phyloP scores from a whole-genome alignment of 352 stramenopile species.

The Pythium phragmiticola region DNA sequence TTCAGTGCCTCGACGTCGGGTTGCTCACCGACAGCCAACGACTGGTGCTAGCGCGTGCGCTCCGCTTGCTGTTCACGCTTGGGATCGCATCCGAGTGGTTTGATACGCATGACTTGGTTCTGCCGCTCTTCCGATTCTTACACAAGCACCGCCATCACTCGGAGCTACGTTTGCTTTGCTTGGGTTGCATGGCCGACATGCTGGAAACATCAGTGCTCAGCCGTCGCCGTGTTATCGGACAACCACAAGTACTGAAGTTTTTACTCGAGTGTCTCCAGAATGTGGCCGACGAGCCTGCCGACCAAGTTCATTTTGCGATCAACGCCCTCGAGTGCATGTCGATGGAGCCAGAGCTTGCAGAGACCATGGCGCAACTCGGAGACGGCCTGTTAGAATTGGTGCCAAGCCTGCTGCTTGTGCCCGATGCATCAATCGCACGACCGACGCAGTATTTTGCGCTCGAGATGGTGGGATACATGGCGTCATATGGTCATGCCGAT shows the following conservation, averaged over 20 bases:
- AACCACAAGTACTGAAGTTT: slow-evolving; percentile 35
- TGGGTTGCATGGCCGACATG: slow-evolving; percentile 54
- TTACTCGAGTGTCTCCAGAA: slow-evolving; percentile 47
- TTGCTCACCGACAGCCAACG: slow-evolving; percentile 28
- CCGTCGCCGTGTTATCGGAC: slow-evolving; percentile 38
- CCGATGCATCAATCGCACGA: slow-evolving; percentile 21
- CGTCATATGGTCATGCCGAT: slow-evolving; percentile 47
- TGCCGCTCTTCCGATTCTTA: slow-evolving; percentile 57
- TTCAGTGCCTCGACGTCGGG: slow-evolving; percentile 30
- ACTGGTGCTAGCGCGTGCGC: slow-evolving; percentile 24
- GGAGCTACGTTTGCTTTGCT: slow-evolving; percentile 36
- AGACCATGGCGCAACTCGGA: slow-evolving; percentile 28
- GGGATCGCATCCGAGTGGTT: slow-evolving; percentile 26
- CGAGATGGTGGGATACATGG: slow-evolving; percentile 65
- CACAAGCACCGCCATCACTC: slow-evolving; percentile 33
- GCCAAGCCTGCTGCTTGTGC: slow-evolving; percentile 34
- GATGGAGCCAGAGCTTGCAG: slow-evolving; percentile 47
- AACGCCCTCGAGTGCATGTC: slow-evolving; percentile 54
- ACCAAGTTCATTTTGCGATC: slow-evolving; percentile 46
- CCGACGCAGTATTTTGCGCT: slow-evolving; percentile 62
- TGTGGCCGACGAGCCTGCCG: slow-evolving; percentile 19
- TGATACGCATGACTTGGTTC: slow-evolving; percentile 43
- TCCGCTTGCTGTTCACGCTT: slow-evolving; percentile 33
- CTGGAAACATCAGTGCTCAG: slow-evolving; percentile 46
- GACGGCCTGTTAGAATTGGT: slow-evolving; percentile 33